These are phyloP conservation scores for Arthrobotrys pseudoclavata DNA, from an alignment of 2,329 filamentous ascomycete species.

Conservation along the genomic window DNA sequence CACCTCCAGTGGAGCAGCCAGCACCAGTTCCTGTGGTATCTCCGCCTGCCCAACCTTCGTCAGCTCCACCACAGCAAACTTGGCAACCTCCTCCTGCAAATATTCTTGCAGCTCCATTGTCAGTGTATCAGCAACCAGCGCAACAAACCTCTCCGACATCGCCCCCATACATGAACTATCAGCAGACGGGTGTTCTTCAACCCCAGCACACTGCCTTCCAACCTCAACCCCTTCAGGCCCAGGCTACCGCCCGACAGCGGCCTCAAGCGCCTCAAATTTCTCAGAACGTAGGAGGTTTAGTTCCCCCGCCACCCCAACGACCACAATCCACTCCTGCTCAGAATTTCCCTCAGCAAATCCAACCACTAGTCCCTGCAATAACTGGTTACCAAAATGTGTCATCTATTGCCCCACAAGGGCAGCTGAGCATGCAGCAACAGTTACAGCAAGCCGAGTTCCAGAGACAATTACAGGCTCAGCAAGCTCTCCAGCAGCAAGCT, in stretches of 20 bases:
- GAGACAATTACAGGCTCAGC: slow-evolving; percentile 68
- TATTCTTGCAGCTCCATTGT: slow-evolving; percentile 62
- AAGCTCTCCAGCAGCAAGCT: slow-evolving; percentile 68
- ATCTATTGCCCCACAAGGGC: slow-evolving; percentile 44
- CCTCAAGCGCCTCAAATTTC: slow-evolving; percentile 77
- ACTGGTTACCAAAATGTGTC: slow-evolving; percentile 44
- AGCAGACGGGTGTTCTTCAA: slow-evolving; percentile 69
- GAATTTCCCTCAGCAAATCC: slow-evolving; percentile 67
- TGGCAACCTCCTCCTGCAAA: slow-evolving; percentile 64
- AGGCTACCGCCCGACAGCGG: slow-evolving; percentile 74
- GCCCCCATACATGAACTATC: slow-evolving; percentile 67
- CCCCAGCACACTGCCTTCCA: slow-evolving; percentile 67
- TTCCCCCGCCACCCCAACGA: slow-evolving; percentile 81
- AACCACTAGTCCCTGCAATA: slow-evolving; percentile 65
- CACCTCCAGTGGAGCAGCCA: slow-evolving; percentile 62
- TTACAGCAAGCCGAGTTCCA: slow-evolving; percentile 67
- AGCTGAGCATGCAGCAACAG: slow-evolving; percentile 38
- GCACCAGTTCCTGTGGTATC: slow-evolving; percentile 71
- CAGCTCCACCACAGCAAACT: slow-evolving; percentile 66
- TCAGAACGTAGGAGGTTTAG: slow-evolving; percentile 74
- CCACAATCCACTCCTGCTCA: slow-evolving; percentile 85
- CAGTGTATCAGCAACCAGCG: slow-evolving; percentile 64
- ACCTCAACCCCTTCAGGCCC: slow-evolving; percentile 66
- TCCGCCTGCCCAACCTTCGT: slow-evolving; percentile 69
- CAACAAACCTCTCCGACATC: slow-evolving; percentile 65